Evolutionary conservation across 1,284 basidiomycete genomes (phyloP), one percentile per base, ranked within the genome.

Genomic region (Trichosporon asahii): DNA sequence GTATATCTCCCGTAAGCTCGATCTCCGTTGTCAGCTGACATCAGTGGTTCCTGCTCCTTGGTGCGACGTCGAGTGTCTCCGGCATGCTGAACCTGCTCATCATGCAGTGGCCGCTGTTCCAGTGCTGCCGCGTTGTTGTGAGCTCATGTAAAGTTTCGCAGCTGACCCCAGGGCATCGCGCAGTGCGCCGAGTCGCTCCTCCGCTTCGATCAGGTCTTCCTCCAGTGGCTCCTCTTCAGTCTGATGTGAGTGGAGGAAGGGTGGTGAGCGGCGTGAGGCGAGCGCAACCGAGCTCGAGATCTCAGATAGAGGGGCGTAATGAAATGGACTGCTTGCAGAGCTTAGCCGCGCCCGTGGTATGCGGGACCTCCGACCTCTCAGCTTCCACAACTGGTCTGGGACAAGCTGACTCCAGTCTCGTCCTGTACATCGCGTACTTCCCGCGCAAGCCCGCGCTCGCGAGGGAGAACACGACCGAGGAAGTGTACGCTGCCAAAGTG

Each of bases 341-440:
- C n/a, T n/a, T n/a, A n/a, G n/a, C n/a, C n/a, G n/a, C n/a, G n/a
- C n/a, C n/a, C n/a, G n/a, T n/a, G n/a, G n/a, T n/a, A n/a, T n/a
- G n/a, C n/a, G n/a, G n/a, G n/a, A n/a, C n/a, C n/a, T n/a, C n/a
- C n/a, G n/a, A n/a, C n/a, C n/a, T n/a, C n/a, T n/a, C n/a, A n/a
- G n/a, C n/a, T n/a, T n/a, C n/a, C n/a, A n/a, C n/a, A n/a, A n/a
- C n/a, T n/a, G n/a, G 27, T 15, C 6, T 14, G 18, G 25, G 33
- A 69, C n/a, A 64, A 69, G 65, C 70, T 68, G 2, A 70, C 35
- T 31, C 25, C 8, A 97, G 94, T 64, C 86, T 97, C 70, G 87
- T 95, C 0, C 88, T 98, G 2, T 99, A 93, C 84, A 90, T 99
- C 83, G 85, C 92, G 61, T 99, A 95, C 86, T 99, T 94, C 79